Evolutionary conservation across 176 grass and related monocot species (phyloP), one percentile per base, ranked within the genome.

Genomic region (Olyra latifolia): DNA sequence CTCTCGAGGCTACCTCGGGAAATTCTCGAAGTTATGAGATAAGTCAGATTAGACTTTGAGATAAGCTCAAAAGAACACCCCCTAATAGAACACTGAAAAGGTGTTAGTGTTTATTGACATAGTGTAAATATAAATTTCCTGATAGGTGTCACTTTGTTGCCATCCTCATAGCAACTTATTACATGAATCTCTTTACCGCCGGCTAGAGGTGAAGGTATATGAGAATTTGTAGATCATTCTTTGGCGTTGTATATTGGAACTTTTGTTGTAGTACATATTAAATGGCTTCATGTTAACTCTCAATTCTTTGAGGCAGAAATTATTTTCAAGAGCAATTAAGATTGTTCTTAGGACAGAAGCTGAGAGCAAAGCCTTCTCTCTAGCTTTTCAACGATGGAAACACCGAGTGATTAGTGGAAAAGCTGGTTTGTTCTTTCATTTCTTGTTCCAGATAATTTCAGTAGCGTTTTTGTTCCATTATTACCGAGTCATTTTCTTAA

Each of bases 261-360:
- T 74, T 74, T 64, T 17, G 14, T 58, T 78, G 66, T 44, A 72
- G n/a, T 74, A 68, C 52, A 79, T 82, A 71, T 87, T 80, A 72
- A 87, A 79, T 74, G 57, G 22, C 46, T 82, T 40, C 62, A 22
- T 77, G 76, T 84, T 90, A 83, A 81, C 66, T 77, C 24, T 52
- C 50, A 67, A 50, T 74, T 86, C 76, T 80, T 69, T 83, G 81
- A 82, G 83, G 75, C 97, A 93, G 97, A 91, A 87, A 40, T 89
- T 73, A 79, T 96, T 83, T 93, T 96, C 97, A 91, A 95, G 78
- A 91, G 88, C 93, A 66, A 86, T 89, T 89, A 99, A 93, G 76
- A 43, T 96, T 90, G 93, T 80, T 85, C 90, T 99, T 88, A 90
- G 74, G 84, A 90, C 88, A 84, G 91, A 99, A 90, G 88, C 84